A percentile compares a stretch with the other conserved stretches of the same genome.
phyloP scores from a whole-genome alignment of 2,329 filamentous ascomycete genomes.

The Ceratocystiopsis sp. region DNA sequence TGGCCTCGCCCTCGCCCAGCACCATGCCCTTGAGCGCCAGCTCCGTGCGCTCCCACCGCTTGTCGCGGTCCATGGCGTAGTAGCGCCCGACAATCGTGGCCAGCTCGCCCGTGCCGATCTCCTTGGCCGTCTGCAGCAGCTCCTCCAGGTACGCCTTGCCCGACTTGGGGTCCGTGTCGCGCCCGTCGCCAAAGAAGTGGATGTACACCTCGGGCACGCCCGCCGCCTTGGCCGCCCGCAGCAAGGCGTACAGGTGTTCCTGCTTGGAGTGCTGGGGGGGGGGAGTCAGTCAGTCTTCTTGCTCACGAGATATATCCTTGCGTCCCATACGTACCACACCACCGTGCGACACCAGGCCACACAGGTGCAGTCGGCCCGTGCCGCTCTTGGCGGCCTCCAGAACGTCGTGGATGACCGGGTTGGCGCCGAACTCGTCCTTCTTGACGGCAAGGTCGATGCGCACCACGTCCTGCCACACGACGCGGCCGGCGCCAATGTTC shows the following conservation, averaged over 20 bases:
- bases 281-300: background rate
- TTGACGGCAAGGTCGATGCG: conserved; percentile 89
- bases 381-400: conserved; percentile 69
- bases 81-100: conserved; percentile 90
- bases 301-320: too few species aligned
- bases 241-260: conserved; percentile 72
- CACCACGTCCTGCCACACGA: conserved; percentile 97
- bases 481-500: conserved; percentile 93
- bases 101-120: conserved; percentile 73
- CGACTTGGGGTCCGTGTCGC: conserved; percentile 95
- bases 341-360: conserved; percentile 84
- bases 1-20: conserved; percentile 71
- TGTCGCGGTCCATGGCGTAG: conserved; percentile 98
- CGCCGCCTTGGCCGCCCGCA: conserved; percentile 79
- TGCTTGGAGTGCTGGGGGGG: conserved; percentile 87
- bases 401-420: conserved; percentile 58
- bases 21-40: conserved; percentile 76
- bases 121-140: conserved; percentile 62
- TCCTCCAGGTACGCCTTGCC: conserved; percentile 75
- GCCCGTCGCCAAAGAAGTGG: conserved; percentile 97
- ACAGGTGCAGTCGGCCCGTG: conserved; percentile 82
- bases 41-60: conserved; percentile 94
- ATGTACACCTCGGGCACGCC: conserved; percentile 85
- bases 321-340: conserved; percentile 45
- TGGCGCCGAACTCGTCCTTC: conserved; percentile 61